Percentiles rank a stretch among this genome's conserved stretches.
These are phyloP conservation scores for Penicillium capsulatum DNA, from an alignment of 2,329 filamentous ascomycete genomes.

Conservation along the genomic window DNA sequence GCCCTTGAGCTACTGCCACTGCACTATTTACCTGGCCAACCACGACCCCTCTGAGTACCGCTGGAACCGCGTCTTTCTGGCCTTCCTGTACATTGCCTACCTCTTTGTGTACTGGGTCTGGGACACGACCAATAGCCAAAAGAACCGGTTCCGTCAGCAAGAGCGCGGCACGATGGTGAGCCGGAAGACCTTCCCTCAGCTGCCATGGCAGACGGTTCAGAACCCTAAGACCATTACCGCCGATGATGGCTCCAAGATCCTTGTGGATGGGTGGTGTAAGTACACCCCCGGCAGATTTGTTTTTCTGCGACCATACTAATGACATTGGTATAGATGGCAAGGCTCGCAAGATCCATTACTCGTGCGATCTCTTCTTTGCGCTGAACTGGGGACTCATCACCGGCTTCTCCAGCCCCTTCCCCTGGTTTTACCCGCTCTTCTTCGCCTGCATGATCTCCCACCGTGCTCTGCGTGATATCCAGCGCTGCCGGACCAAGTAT, in stretches of 20 bases:
- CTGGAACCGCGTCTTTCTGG: slow-evolving; percentile 67
- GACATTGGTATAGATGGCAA: slow-evolving; percentile 52
- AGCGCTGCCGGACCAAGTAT: slow-evolving; percentile 72
- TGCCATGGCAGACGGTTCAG: slow-evolving; percentile 79
- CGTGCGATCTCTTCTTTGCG: slow-evolving; percentile 74
- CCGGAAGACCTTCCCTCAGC: slow-evolving; percentile 79
- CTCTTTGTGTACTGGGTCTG: slow-evolving; percentile 84
- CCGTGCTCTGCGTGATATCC: slow-evolving; percentile 69
- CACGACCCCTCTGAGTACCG: slow-evolving; percentile 72
- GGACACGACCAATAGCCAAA: slow-evolving; percentile 89
- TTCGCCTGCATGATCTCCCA: slow-evolving; percentile 77
- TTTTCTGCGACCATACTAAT: slow-evolving; percentile 12
- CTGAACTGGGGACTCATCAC: slow-evolving; percentile 75
- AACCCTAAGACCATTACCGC: slow-evolving; percentile 77
- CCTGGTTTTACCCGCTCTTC: slow-evolving; percentile 85
- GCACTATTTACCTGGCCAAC: slow-evolving; percentile 82
- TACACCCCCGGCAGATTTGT: slow-evolving; percentile 18
- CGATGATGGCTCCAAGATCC: slow-evolving; percentile 67
- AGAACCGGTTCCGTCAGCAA: slow-evolving; percentile 82
- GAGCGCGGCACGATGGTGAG: slow-evolving; percentile 66
- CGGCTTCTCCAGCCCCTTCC: slow-evolving; percentile 75
- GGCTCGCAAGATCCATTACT: slow-evolving; percentile 77
- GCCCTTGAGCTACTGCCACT: slow-evolving; percentile 88
- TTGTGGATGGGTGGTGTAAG: slow-evolving; percentile 80
- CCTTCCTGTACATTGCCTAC: slow-evolving; percentile 64